These are phyloP conservation scores for Antitrichia curtipendula DNA, from an alignment of 225 moss, liverwort and hornwort genomes.

Conservation along the genomic window DNA sequence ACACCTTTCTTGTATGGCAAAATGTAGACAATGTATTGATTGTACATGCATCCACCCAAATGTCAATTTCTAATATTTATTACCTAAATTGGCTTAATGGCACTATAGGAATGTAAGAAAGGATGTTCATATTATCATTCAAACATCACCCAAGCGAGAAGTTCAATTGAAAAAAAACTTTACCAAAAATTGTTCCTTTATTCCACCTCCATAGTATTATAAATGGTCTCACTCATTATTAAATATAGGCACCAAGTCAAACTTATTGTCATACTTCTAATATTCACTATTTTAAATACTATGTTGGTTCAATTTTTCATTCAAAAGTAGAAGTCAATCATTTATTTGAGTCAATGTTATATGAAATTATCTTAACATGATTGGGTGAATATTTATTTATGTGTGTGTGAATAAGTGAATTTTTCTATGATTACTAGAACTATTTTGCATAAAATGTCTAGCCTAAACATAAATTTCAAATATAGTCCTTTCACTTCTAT, in stretches of 20 bases:
- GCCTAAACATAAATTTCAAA: not conserved
- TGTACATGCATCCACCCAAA: not conserved
- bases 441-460: not conserved
- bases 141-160: rapidly evolving
- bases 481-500: not conserved
- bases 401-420: not conserved
- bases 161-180: not conserved
- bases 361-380: rapidly evolving
- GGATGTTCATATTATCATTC: not conserved
- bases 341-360: rapidly evolving
- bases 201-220: not conserved
- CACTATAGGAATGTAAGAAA: not conserved
- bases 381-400: not conserved
- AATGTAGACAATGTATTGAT: not conserved
- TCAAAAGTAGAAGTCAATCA: not conserved
- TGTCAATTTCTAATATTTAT: not conserved
- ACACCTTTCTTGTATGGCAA: not conserved
- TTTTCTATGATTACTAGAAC: not conserved
- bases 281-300: not conserved
- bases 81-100: not conserved
- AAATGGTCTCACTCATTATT: not conserved
- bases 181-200: not conserved
- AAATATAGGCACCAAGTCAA: not conserved
- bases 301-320: not conserved
- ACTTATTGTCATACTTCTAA: not conserved